These are phyloP conservation scores for Solanum megistacrolobum DNA, from an alignment of 257 asterid species.

Conservation along the genomic window DNA sequence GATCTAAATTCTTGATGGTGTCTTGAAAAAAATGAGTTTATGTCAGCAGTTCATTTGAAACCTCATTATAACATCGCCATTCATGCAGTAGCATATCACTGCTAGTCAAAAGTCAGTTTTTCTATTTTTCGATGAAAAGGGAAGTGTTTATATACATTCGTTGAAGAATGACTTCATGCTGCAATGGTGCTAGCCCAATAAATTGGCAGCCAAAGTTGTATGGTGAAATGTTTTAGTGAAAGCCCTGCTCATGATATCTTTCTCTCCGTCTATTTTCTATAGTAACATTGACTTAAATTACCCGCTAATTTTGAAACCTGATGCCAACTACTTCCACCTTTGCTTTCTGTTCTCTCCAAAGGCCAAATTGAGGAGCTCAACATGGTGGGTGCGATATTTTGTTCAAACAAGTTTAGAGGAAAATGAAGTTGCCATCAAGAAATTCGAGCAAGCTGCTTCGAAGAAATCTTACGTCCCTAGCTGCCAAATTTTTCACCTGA, in stretches of 20 bases:
- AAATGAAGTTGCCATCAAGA: slow-evolving; percentile 49
- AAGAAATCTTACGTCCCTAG: slow-evolving; percentile 34
- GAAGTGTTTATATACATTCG: not conserved
- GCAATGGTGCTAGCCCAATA: not conserved
- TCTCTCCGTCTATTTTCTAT: too few species aligned
- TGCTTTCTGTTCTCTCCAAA: not conserved
- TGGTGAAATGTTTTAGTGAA: not conserved
- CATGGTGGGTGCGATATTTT: slow-evolving; percentile 68
- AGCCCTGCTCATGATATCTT: not conserved
- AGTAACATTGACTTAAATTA: not conserved
- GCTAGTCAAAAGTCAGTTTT: not conserved
- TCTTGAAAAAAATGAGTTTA: not conserved
- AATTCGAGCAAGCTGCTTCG: slow-evolving; percentile 53
- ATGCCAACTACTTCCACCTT: not conserved
- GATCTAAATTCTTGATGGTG: not conserved
- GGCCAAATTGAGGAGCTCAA: slow-evolving; percentile 62
- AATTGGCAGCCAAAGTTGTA: not conserved
- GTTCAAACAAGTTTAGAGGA: slow-evolving; percentile 69
- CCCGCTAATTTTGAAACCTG: not conserved
- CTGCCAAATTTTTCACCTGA: slow-evolving; percentile 77
- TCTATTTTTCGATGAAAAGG: not conserved
- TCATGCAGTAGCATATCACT: not conserved
- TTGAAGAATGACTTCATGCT: not conserved
- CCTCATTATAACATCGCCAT: not conserved
- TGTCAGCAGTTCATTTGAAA: not conserved